A percentile compares a stretch with the other conserved stretches of the same genome.
These are phyloP conservation scores for Vanilla planifolia DNA, from an alignment of 106 monocot genomes.

Conservation along the genomic window DNA sequence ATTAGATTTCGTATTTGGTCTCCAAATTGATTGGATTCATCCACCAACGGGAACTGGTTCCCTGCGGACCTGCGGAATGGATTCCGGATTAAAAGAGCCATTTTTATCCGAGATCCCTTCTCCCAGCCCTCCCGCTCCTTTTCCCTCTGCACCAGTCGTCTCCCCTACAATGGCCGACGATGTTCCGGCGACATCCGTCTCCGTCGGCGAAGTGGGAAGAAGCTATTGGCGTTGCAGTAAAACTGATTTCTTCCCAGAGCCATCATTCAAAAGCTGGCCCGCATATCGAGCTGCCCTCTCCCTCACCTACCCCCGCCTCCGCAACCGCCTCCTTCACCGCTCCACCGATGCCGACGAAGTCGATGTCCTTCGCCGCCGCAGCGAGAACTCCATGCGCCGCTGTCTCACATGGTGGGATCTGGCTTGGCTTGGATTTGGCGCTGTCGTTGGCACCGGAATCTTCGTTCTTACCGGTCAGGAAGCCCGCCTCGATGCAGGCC, in stretches of 20 bases:
- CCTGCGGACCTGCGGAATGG: too few relatives aligned
- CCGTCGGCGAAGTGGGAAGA: not conserved
- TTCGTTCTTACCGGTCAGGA: slow-evolving; percentile 51
- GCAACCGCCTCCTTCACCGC: slow-evolving; percentile 20
- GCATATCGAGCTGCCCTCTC: slow-evolving; percentile 23
- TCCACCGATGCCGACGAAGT: slow-evolving; percentile 29
- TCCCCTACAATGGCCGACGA: not conserved
- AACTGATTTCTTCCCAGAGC: slow-evolving; percentile 31
- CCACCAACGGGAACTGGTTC: too few relatives aligned
- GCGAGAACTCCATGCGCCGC: slow-evolving; percentile 31
- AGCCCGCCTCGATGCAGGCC: slow-evolving; percentile 37
- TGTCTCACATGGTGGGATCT: slow-evolving; percentile 55
- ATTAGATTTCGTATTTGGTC: too few relatives aligned
- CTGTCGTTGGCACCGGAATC: slow-evolving; percentile 40
- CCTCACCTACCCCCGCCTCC: slow-evolving; percentile 20
- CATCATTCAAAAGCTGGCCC: slow-evolving; percentile 36
- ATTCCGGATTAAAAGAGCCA: not conserved
- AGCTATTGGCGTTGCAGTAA: slow-evolving; percentile 35
- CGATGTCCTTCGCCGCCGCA: slow-evolving; percentile 15
- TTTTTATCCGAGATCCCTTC: not conserved
- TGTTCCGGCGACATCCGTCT: not conserved
- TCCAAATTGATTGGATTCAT: too few relatives aligned
- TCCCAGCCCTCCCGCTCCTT: not conserved
- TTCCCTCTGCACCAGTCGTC: not conserved
- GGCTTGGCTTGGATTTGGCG: slow-evolving; percentile 50